phyloP scores from a whole-genome alignment of 202 grass and related monocot genomes.

The Zoysia matrella region DNA sequence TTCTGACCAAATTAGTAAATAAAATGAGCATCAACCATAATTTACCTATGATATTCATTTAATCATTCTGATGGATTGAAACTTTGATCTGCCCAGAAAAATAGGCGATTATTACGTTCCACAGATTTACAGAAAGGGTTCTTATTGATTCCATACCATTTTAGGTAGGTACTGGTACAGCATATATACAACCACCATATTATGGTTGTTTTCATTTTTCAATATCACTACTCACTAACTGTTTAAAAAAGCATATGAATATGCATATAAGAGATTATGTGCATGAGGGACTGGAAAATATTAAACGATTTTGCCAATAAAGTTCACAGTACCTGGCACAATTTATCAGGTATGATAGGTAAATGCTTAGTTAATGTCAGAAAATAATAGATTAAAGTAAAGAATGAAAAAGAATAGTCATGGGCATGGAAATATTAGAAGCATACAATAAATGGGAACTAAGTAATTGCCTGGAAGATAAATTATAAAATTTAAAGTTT shows the following conservation, averaged over 20 bases:
- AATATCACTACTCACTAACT: background rate
- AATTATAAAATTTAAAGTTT: too few relatives aligned
- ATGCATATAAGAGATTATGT: background rate
- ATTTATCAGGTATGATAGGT: background rate
- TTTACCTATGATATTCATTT: background rate
- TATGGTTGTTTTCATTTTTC: background rate
- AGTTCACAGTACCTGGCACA: background rate
- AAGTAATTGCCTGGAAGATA: too few relatives aligned
- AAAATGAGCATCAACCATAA: slow-evolving; percentile 4
- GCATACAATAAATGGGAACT: too few relatives aligned
- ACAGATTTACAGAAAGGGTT: background rate
- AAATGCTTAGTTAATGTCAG: background rate
- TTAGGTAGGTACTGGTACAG: background rate
- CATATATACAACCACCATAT: background rate
- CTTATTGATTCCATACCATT: background rate
- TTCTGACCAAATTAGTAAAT: slow-evolving; percentile 45
- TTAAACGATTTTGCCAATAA: background rate
- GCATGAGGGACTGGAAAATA: background rate
- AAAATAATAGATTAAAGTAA: background rate
- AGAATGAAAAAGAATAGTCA: background rate
- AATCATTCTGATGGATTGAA: slow-evolving; percentile 12
- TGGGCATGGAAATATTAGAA: slow-evolving; percentile 9
- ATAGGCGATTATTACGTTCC: background rate
- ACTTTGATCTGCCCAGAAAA: background rate
- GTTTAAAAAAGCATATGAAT: background rate